Evolutionary conservation across 2,329 filamentous ascomycete species (phyloP).

Genomic region (Calonectria fujianensis): DNA sequence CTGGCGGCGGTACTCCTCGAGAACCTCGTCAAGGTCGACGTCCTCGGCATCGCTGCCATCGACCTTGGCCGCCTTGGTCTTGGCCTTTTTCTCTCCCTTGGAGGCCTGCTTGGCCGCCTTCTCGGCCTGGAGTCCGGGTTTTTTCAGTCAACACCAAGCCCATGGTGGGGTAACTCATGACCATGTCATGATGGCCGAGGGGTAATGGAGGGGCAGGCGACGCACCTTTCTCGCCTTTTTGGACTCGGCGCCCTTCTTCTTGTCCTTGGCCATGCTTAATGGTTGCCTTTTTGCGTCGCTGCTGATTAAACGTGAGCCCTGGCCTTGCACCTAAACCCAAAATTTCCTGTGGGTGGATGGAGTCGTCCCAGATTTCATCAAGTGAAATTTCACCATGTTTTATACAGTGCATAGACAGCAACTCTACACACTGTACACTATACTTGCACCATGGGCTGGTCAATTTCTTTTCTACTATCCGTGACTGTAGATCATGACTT

Average conservation of each 20-base stretch:
- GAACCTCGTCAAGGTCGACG: constrained; percentile 92
- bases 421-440: constrained; percentile 27
- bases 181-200: constrained; percentile 46
- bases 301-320: constrained; percentile 36
- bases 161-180: constrained; percentile 43
- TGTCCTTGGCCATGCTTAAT: constrained; percentile 69
- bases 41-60: constrained; percentile 94
- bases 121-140: constrained; percentile 65
- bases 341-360: constrained; percentile 54
- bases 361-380: constrained; percentile 53
- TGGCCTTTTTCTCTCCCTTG: constrained; percentile 91
- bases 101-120: constrained; percentile 88
- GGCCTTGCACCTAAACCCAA: constrained; percentile 29
- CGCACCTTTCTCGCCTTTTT: constrained; percentile 71
- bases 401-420: constrained; percentile 43
- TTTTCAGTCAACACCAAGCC: constrained; percentile 48
- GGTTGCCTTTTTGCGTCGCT: constrained; percentile 24
- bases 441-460: not conserved
- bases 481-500: not conserved
- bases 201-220: constrained; percentile 46
- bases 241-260: constrained; percentile 69
- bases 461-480: not conserved
- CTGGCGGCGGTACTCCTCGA: constrained; percentile 93
- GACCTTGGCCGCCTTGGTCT: constrained; percentile 80
- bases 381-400: constrained; percentile 51